Base-by-base conservation (phyloP, 2,329 filamentous ascomycete species). In the Endoconidiophora polonica region DNA sequence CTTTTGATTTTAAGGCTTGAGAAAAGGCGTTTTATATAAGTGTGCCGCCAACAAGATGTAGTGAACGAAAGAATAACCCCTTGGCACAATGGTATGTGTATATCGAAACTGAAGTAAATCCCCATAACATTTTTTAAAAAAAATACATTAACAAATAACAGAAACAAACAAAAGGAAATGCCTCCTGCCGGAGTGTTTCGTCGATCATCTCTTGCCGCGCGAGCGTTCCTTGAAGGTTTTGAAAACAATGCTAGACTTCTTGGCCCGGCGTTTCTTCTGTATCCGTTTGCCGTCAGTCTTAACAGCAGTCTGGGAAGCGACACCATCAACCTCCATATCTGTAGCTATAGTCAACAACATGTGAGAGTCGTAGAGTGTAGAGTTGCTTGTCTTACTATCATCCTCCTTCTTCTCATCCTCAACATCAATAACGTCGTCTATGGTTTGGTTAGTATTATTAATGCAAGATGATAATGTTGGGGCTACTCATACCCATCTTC, bases 181-280 rank as follows among this genome's bases (percentile, higher is more conserved):
- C 36, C 4, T 24, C 14, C 18, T 20, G 33, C 20, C 18, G 24
- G 6, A 23, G 36, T 9, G 9, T 18, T 10, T 3, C 37, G 9
- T 4, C 7, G 10, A 33, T 50, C 38, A 50, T 47, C 46, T 53
- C 42, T 53, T 50, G 52, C 47, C 47, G 33, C 48, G 44, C 18
- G 46, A 45, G 44, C 52, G 52, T 22, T 76, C 71, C 54, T 70
- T 70, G 59, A 73, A 77, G 58, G 71, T 77, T 48, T 69, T 68
- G 55, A 81, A 81, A 20, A 77, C 74, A 54, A 81, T 79, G 54
- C 68, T 68, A 39, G 69, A 66, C 56, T 71, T 74, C 62, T 72
- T 76, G 56, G 65, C 66, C 57, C 66, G 71, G 59, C 70, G 69
- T 68, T 79, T 81, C 62, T 72, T 68, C 49, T 77, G 66, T 57